Evolutionary conservation across 257 asterid species (phyloP), one percentile per base, ranked within the genome.

Genomic region (Oldenlandia corymbosa): DNA sequence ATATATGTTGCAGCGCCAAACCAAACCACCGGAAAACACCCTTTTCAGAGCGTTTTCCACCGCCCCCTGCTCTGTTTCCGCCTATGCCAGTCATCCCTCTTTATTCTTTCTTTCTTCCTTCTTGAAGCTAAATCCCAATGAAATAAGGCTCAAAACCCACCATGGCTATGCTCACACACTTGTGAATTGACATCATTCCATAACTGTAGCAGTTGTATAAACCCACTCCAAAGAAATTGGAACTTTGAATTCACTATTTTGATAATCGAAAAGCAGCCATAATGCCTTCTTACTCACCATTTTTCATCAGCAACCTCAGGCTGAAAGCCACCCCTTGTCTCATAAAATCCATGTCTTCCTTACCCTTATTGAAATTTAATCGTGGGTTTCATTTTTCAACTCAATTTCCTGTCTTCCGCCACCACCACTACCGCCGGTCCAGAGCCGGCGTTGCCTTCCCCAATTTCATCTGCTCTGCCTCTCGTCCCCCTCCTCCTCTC

Each of bases 61-160:
- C n/a, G n/a, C n/a, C n/a, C n/a, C n/a, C n/a, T n/a, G n/a, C n/a
- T n/a, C n/a, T n/a, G n/a, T n/a, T n/a, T n/a, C n/a, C n/a, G n/a
- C n/a, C n/a, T n/a, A n/a, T n/a, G n/a, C n/a, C n/a, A n/a, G n/a
- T n/a, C n/a, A n/a, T n/a, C n/a, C n/a, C n/a, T n/a, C n/a, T n/a
- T n/a, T n/a, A n/a, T n/a, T n/a, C n/a, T n/a, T 47, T 5, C 26
- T 18, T 2, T 30, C 18, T 24, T 26, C 34, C 26, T 68, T 59
- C 73, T 75, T 45, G n/a, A n/a, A n/a, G n/a, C n/a, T n/a, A 78
- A 83, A 88, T 88, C 95, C 94, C 80, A 81, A 76, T 78, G 73
- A 68, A 72, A 56, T 7, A 34, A 34, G 7, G 37, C 37, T 37
- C 39, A 27, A 49, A 65, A 52, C 58, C 46, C 45, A 21, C 60